Percentiles rank a stretch among this genome's conserved stretches.
phyloP scores from a whole-genome alignment of 805 yeast species.

The Pichia cephalocereana region DNA sequence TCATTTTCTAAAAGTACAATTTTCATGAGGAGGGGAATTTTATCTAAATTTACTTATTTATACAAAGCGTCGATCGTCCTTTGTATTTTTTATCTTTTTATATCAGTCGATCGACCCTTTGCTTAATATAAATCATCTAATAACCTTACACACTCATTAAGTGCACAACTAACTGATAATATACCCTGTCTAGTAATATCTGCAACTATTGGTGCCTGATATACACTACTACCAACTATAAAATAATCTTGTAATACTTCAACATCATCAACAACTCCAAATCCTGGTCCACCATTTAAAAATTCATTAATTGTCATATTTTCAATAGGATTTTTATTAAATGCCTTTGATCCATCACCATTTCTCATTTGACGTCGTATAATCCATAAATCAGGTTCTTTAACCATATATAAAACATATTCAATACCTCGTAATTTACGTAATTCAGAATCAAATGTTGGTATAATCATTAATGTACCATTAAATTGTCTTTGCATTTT shows the following conservation, averaged over 20 bases:
- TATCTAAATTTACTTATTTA: too few species aligned
- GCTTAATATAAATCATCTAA: background rate
- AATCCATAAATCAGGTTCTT: conserved; percentile 93
- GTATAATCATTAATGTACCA: conserved; percentile 18
- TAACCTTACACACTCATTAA: background rate
- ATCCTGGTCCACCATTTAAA: conserved; percentile 75
- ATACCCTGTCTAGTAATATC: conserved; percentile 37
- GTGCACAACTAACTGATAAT: background rate
- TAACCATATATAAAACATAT: conserved; percentile 60
- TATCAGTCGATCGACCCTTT: background rate
- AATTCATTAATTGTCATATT: conserved; percentile 60
- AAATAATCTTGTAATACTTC: conserved; percentile 67
- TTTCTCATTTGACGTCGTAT: conserved; percentile 71
- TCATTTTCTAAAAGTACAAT: too few species aligned
- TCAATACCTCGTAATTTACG: conserved; percentile 78
- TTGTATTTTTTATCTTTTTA: too few species aligned
- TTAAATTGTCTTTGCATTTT: conserved; percentile 75
- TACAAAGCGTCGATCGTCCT: too few species aligned
- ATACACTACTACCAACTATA: conserved; percentile 84
- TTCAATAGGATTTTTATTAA: background rate
- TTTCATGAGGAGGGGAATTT: too few species aligned
- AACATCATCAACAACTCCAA: conserved; percentile 44
- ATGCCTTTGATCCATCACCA: conserved; percentile 25
- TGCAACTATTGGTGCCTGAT: conserved; percentile 76
- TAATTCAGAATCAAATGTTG: conserved; percentile 39